phyloP scores from a whole-genome alignment of 257 asterid species.

The Nicotiana knightiana region DNA sequence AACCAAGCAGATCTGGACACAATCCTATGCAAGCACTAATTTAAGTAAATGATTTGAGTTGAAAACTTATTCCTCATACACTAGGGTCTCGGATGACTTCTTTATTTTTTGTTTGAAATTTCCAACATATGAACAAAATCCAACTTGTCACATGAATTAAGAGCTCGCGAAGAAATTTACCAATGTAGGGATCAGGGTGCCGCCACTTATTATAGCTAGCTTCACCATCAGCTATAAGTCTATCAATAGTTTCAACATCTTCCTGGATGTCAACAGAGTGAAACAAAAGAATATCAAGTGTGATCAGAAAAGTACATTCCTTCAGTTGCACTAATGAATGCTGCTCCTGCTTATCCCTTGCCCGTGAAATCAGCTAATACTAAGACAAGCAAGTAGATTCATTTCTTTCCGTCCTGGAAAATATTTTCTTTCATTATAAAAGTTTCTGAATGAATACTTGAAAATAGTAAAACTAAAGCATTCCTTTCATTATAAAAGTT shows the following conservation, averaged over 20 bases:
- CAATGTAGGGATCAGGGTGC: constrained; percentile 93
- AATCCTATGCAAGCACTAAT: neutral
- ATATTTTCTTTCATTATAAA: neutral
- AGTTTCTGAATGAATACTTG: neutral
- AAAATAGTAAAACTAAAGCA: neutral
- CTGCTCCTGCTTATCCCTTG: neutral
- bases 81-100: neutral
- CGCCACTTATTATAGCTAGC: constrained; percentile 60
- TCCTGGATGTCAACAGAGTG: constrained; percentile 39
- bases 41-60: neutral
- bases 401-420: neutral
- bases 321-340: neutral
- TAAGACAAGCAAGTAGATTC: neutral
- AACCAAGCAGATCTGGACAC: neutral
- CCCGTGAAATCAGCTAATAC: neutral
- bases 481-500: neutral
- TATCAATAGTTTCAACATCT: constrained; percentile 70
- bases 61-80: neutral
- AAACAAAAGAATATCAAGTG: neutral
- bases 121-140: neutral
- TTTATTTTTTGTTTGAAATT: too few relatives aligned
- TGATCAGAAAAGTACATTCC: neutral
- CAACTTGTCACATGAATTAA: neutral
- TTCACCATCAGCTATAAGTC: constrained; percentile 67
- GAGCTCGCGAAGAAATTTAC: constrained; percentile 30